phyloP scores from a whole-genome alignment of 257 asterid species.

The Prunella vulgaris region DNA sequence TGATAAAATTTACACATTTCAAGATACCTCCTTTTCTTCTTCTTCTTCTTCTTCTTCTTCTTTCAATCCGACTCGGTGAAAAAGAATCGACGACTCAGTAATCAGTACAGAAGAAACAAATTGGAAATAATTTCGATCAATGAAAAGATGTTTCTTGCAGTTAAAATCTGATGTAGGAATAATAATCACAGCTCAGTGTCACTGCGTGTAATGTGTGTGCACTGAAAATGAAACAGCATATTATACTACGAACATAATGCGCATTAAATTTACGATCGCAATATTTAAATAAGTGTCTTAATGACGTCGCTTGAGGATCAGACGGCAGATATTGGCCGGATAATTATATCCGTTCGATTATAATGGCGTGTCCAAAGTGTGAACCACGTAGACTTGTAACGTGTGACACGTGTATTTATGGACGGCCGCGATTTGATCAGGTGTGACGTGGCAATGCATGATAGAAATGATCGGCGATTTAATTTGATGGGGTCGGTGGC shows the following conservation, averaged over 20 bases:
- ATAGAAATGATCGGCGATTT: conserved; percentile 6
- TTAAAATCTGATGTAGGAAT: not conserved
- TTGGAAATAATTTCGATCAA: not conserved
- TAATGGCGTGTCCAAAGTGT: conserved; percentile 16
- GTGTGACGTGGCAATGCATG: not conserved
- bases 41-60: too few relatives aligned
- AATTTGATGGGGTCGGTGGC: not conserved
- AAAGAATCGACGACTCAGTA: not conserved
- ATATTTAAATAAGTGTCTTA: not conserved
- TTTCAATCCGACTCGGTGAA: too few relatives aligned
- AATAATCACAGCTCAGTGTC: too few relatives aligned
- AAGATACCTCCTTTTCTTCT: not conserved
- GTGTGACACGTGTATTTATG: conserved; percentile 8
- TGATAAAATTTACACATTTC: not conserved
- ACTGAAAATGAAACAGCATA: conserved; percentile 12
- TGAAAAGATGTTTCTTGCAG: not conserved
- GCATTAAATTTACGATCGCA: conserved; percentile 4
- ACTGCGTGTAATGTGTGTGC: too few relatives aligned
- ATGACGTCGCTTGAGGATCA: conserved; percentile 26
- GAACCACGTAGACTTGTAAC: conserved; percentile 21
- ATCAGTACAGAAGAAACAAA: not conserved
- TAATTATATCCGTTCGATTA: conserved; percentile 23
- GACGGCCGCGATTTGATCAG: not conserved
- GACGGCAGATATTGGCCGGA: conserved; percentile 17
- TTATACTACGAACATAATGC: not conserved